phyloP scores from a whole-genome alignment of 78 protist genomes.

The slime mould (Dictyostelium discoideum) region DNA sequence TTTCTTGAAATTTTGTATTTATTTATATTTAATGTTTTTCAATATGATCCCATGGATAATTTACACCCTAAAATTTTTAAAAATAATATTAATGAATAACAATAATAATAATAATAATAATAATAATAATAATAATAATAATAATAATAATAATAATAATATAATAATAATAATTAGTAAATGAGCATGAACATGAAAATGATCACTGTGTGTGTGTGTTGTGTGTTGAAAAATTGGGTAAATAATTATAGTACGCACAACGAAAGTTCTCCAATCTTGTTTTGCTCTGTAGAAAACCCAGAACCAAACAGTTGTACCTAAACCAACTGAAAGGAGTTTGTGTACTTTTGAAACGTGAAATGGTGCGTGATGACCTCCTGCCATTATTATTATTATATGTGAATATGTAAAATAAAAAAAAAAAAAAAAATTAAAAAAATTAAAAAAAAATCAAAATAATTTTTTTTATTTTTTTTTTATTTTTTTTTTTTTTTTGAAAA shows the following conservation, averaged over 20 bases:
- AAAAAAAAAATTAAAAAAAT: not conserved
- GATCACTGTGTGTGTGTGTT: not conserved
- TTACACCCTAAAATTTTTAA: not conserved
- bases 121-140: not conserved
- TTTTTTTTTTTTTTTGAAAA: not conserved
- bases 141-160: not conserved
- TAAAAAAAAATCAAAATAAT: not conserved
- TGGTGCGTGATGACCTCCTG: slow-evolving; percentile 62
- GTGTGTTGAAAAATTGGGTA: not conserved
- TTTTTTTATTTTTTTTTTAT: not conserved
- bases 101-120: not conserved
- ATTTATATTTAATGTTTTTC: not conserved
- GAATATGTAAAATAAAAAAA: not conserved
- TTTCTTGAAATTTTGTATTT: not conserved
- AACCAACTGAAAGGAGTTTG: slow-evolving; percentile 40
- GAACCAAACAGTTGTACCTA: slow-evolving; percentile 74
- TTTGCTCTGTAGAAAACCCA: slow-evolving; percentile 78
- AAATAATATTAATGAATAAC: not conserved
- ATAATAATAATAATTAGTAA: not conserved
- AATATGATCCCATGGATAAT: not conserved
- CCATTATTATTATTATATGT: not conserved
- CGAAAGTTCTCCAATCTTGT: slow-evolving; percentile 21
- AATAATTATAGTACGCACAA: not conserved
- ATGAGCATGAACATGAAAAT: not conserved
- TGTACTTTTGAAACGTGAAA: slow-evolving; percentile 42